Conservation (phyloP, 2,329 filamentous ascomycete genomes). For the Zymoseptoria tritici region DNA sequence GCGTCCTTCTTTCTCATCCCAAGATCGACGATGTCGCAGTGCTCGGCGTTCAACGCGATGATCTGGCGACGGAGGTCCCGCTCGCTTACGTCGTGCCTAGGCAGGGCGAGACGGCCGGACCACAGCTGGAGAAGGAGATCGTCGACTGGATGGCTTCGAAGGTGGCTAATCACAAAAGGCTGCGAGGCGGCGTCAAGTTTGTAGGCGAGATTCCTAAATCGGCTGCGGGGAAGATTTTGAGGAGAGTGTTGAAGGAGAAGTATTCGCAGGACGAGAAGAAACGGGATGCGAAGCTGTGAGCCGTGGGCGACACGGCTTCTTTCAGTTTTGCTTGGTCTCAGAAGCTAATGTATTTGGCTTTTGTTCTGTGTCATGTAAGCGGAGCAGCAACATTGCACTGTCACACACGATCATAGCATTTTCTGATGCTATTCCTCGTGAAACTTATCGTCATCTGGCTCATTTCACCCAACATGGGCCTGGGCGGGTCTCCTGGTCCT, state of each 20-base stretch:
- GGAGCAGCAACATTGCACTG: no score
- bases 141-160: constrained; percentile 55
- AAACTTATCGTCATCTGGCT: not conserved
- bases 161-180: constrained; percentile 57
- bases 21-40: constrained; percentile 52
- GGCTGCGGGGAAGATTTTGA: constrained; percentile 65
- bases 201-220: constrained; percentile 64
- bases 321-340: not conserved
- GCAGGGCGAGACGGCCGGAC: constrained; percentile 9
- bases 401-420: no score
- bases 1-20: constrained; percentile 39
- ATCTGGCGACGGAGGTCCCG: constrained; percentile 46
- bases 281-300: constrained; percentile 13
- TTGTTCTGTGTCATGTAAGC: no score
- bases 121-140: constrained; percentile 41
- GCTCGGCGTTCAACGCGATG: constrained; percentile 49
- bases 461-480: no score
- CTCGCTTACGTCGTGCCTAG: constrained; percentile 35
- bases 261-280: constrained; percentile 35
- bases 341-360: no score
- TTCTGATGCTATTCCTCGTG: not conserved
- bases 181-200: constrained; percentile 50
- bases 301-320: not conserved
- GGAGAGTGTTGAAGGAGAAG: constrained; percentile 50
- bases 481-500: no score